Evolutionary conservation across 768 basidiomycete species (phyloP).

Genomic region (Lyophyllum semitale): DNA sequence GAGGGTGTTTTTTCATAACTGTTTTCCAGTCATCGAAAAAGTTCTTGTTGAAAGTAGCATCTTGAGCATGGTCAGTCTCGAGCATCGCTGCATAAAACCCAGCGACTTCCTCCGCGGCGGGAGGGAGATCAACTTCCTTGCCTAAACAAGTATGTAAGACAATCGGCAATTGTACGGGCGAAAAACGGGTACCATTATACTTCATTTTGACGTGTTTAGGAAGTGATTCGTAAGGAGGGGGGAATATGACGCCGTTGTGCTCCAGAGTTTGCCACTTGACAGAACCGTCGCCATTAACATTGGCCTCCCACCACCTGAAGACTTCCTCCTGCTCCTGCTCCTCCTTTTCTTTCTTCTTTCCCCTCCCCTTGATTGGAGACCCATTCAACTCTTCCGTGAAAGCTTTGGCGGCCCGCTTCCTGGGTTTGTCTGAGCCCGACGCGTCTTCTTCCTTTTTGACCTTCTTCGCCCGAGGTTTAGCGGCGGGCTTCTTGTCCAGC

Average conservation of each 20-base stretch:
- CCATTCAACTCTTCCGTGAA: constrained; percentile 42
- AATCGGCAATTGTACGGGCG: constrained; percentile 7
- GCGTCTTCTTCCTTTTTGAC: constrained; percentile 51
- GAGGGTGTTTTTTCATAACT: constrained; percentile 78
- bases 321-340: constrained; percentile 74
- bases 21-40: constrained; percentile 91
- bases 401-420: constrained; percentile 42
- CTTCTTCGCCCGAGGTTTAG: constrained; percentile 54
- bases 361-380: constrained; percentile 41
- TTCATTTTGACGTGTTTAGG: constrained; percentile 88
- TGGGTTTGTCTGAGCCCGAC: constrained; percentile 46
- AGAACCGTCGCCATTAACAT: constrained; percentile 71
- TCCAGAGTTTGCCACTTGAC: constrained; percentile 95
- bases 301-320: constrained; percentile 88
- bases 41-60: constrained; percentile 87
- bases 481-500: constrained; percentile 42
- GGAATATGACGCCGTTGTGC: constrained; percentile 94
- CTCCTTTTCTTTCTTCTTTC: constrained; percentile 56
- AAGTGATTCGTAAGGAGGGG: constrained; percentile 88
- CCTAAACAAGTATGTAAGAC: constrained; percentile 45
- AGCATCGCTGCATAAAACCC: constrained; percentile 93
- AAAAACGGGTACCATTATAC: constrained; percentile 74
- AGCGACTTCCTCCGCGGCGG: constrained; percentile 93
- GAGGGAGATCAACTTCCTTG: constrained; percentile 74
- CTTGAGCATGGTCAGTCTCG: constrained; percentile 90